Conservation (phyloP, 2,329 filamentous ascomycete genomes). For the Xylaria sp. region DNA sequence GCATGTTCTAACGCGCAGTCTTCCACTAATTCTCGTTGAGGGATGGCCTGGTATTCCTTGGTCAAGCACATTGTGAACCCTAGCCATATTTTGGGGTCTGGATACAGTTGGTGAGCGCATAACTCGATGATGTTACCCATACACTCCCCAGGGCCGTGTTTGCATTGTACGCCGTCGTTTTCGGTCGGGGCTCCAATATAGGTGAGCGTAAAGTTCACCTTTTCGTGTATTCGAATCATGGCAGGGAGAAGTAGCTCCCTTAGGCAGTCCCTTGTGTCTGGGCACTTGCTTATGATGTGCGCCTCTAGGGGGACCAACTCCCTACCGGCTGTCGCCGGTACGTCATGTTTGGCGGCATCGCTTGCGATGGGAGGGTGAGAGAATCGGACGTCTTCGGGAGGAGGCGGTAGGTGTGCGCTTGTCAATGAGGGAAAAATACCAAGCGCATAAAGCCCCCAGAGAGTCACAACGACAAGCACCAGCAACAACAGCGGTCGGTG, state of each 20-base stretch:
- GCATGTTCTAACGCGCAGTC: conserved; percentile 93
- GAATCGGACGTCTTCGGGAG: neutral
- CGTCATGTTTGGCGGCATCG: conserved; percentile 32
- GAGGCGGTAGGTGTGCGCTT: conserved; percentile 24
- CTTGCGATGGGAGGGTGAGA: conserved; percentile 21
- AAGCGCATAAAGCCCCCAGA: conserved; percentile 44
- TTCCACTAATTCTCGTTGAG: conserved; percentile 79
- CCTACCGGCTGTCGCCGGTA: conserved; percentile 31
- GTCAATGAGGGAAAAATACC: conserved; percentile 38
- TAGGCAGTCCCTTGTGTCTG: conserved; percentile 88
- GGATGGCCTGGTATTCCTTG: conserved; percentile 79
- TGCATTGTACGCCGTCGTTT: conserved; percentile 87
- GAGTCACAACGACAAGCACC: conserved; percentile 37
- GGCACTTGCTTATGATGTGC: conserved; percentile 98
- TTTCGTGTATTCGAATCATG: conserved; percentile 83
- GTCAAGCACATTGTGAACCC: conserved; percentile 94
- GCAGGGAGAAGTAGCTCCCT: conserved; percentile 82
- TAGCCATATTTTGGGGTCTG: conserved; percentile 86
- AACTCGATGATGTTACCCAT: conserved; percentile 95
- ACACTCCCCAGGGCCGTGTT: conserved; percentile 88
- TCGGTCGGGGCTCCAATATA: conserved; percentile 86
- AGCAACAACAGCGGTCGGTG: conserved; percentile 43
- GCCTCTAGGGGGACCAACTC: conserved; percentile 81
- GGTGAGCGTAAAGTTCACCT: conserved; percentile 90
- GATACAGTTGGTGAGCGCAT: conserved; percentile 85